Conservation (phyloP, 495 filamentous ascomycete genomes). For the Penicillium goetzii region DNA sequence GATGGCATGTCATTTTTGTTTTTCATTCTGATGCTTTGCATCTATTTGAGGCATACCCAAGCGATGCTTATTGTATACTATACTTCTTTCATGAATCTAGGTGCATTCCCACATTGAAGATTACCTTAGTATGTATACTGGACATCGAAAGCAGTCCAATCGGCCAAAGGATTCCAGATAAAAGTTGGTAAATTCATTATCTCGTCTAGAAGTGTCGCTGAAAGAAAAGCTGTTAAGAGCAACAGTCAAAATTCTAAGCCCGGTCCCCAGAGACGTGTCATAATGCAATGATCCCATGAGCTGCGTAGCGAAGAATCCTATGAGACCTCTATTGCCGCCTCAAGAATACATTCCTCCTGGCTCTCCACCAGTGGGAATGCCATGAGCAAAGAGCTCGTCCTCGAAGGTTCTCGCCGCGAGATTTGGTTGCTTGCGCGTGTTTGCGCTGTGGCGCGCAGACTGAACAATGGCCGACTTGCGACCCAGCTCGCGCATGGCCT, state of each 20-base stretch:
- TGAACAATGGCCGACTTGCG: constrained; percentile 71
- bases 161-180: background rate
- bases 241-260: background rate
- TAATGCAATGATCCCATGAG: background rate
- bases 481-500: constrained; percentile 69
- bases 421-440: constrained; percentile 34
- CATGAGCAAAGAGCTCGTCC: constrained; percentile 31
- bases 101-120: constrained; percentile 6
- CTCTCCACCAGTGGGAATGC: background rate
- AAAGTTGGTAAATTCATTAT: constrained; percentile 24
- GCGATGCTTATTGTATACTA: constrained; percentile 24
- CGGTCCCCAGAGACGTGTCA: background rate
- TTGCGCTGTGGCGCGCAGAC: constrained; percentile 38
- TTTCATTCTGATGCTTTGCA: constrained; percentile 11
- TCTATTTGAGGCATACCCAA: constrained; percentile 14
- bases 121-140: background rate
- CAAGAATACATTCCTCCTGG: constrained; percentile 9
- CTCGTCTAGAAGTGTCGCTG: constrained; percentile 19
- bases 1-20: constrained; percentile 6
- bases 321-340: background rate
- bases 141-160: background rate
- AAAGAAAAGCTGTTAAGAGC: background rate
- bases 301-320: background rate
- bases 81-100: constrained; percentile 15
- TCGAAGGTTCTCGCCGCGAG: constrained; percentile 31